Base-by-base conservation (phyloP, 192 early-diverging fungal species). In the Obelidium mucronatum region DNA sequence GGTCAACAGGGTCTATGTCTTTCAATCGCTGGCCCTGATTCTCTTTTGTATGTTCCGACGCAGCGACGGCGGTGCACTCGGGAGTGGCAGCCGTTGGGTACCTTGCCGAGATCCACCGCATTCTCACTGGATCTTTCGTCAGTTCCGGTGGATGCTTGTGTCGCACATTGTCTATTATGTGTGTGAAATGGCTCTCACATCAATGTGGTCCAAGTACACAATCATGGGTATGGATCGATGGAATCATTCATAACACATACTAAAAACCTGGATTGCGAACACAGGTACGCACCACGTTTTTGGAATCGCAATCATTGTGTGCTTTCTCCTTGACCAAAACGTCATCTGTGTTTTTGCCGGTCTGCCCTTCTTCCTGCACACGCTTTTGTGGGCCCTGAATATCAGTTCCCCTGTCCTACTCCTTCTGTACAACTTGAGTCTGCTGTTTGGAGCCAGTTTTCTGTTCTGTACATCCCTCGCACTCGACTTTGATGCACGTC, bases 121-220 rank as follows among this genome's bases (percentile, higher is more conserved):
- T 5, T 33, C 52, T 6, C 51, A 51, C 24, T 76, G 74, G 74
- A 30, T 67, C n/a, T 31, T 76, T 28, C 8, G 52, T 37, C 64
- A 66, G 63, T 76, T 56, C 64, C 8, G 11, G 22, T 3, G 15
- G 33, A 65, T 76, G 74, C 64, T 76, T 15, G 44, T 42, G 30
- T 39, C 52, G 1, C 74, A 76, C 40, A 35, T 51, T 26, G 31
- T 76, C 24, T 76, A 51, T 51, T 76, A 76, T 36, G 52, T 53
- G 1, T 39, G 33, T n/a, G 74, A 76, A 56, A 22, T 76, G 31
- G 26, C n/a, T 35, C 33, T 61, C 11, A 76, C 48, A 17, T 19
- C 54, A 2, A 76, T 76, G 48, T 35, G 8, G 2, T 11, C 24
- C 34, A 54, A 30, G 17, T 76, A 67, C 51, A 76, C 63, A 1